Percentiles rank a stretch among this genome's conserved stretches.
Evolutionary conservation across 306 rosid genomes (phyloP).

Genomic region (Cucurbita ficifolia): DNA sequence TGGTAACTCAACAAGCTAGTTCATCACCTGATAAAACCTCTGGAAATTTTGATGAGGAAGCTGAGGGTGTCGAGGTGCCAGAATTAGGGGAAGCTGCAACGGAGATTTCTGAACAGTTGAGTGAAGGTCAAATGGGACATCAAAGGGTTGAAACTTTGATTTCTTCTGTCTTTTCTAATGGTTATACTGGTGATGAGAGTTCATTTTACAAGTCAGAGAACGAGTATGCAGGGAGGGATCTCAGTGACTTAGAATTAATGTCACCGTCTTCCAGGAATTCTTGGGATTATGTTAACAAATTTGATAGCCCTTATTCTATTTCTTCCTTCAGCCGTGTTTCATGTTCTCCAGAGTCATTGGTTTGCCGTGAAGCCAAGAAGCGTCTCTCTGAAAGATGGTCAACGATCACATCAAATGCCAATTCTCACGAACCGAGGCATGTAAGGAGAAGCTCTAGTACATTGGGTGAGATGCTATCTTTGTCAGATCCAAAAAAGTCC

Average conservation of each 20-base stretch:
- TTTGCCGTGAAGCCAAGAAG: constrained; percentile 90
- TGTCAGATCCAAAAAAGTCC: constrained; percentile 48
- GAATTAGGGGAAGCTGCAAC: constrained; percentile 38
- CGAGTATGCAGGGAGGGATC: constrained; percentile 48
- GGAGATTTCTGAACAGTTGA: constrained; percentile 38
- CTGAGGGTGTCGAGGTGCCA: constrained; percentile 29
- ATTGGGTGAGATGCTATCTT: constrained; percentile 91
- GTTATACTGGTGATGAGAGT: constrained; percentile 72
- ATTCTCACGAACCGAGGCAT: constrained; percentile 42
- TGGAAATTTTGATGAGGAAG: constrained; percentile 26
- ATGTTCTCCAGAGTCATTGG: constrained; percentile 80
- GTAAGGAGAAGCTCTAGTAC: constrained; percentile 54
- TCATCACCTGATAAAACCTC: constrained; percentile 34
- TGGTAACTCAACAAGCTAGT: constrained; percentile 41
- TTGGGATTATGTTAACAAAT: constrained; percentile 58
- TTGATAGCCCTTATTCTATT: constrained; percentile 55
- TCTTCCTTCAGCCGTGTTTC: constrained; percentile 56
- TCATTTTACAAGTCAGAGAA: constrained; percentile 62
- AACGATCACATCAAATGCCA: constrained; percentile 46
- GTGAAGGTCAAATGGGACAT: constrained; percentile 37
- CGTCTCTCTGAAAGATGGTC: constrained; percentile 92
- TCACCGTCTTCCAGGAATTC: constrained; percentile 69
- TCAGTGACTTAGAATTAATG: constrained; percentile 59
- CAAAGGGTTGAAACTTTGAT: constrained; percentile 41
- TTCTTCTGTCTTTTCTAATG: constrained; percentile 62